Conservation (phyloP, 345 rosid species). For the Gossypium raimondii region DNA sequence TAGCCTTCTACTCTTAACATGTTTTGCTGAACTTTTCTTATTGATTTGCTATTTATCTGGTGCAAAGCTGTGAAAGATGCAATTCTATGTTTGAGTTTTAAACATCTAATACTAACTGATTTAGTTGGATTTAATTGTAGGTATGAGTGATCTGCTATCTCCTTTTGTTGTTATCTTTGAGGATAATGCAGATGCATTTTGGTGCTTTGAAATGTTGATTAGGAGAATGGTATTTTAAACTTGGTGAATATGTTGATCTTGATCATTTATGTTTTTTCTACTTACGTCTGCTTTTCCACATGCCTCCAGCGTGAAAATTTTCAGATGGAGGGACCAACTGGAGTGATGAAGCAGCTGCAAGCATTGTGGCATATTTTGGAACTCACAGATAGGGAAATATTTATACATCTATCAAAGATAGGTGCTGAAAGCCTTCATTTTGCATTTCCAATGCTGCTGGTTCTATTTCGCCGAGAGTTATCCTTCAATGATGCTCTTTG, state of each 20-base stretch:
- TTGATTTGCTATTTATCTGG: slow-evolving; percentile 6
- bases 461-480: slow-evolving; percentile 74
- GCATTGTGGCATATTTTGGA: slow-evolving; percentile 80
- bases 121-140: slow-evolving; percentile 41
- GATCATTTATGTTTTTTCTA: slow-evolving; percentile 17
- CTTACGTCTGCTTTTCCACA: slow-evolving; percentile 19
- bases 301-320: slow-evolving; percentile 73
- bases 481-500: slow-evolving; percentile 72
- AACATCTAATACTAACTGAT: slow-evolving; percentile 10
- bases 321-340: slow-evolving; percentile 86
- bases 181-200: slow-evolving; percentile 89
- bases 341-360: slow-evolving; percentile 85
- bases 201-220: slow-evolving; percentile 98
- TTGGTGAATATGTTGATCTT: slow-evolving; percentile 15
- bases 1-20: slow-evolving; percentile 11
- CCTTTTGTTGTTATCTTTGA: slow-evolving; percentile 87
- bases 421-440: slow-evolving; percentile 98
- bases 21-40: not conserved
- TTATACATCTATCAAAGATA: slow-evolving; percentile 63
- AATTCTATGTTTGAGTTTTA: not conserved
- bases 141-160: slow-evolving; percentile 93
- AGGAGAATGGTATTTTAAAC: slow-evolving; percentile 66
- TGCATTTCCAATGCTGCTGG: slow-evolving; percentile 90
- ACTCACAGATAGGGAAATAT: slow-evolving; percentile 74
- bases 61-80: not conserved